Evolutionary conservation across 2,329 filamentous ascomycete species (phyloP), one percentile per base, ranked within the genome.

Genomic region (Fusarium siculi): DNA sequence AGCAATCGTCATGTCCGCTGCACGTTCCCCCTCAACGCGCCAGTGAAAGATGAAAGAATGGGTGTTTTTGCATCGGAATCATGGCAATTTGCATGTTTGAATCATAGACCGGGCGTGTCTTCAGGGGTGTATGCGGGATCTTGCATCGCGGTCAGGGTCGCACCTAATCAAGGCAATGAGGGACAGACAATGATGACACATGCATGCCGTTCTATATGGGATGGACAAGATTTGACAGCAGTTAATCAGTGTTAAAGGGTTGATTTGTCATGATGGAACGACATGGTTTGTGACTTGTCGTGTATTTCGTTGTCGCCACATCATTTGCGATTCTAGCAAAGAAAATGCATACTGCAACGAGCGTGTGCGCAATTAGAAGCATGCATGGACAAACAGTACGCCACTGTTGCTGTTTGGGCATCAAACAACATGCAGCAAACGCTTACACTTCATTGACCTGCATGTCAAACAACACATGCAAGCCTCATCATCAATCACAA

Each of bases 121-220:
- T 25, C 18, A 49, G 56, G 43, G n/a, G 50, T 32, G 34, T 46
- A 21, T 32, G 36, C 52, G 50, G 50, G 25, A 57, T 68, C 34
- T 11, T 57, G 21, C 44, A 42, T 23, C 21, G 36, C 39, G 39
- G 15, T 19, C 36, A 19, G 21, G n/a, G 21, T 14, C 14, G 28
- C 16, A 6, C 19, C 47, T 30, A 37, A 42, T 18, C 18, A 66
- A 30, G 30, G 32, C n/a, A 37, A 42, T 21, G 11, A 52, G 52
- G 16, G 39, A 36, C 23, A 23, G 32, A 34, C 7, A 40, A 47
- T 15, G 47, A 25, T 47, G 19, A 40, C 28, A 42, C 49, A 12
- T 10, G 40, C n/a, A n/a, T 21, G 15, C 23, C 43, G 19, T 40
- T 66, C 37, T 52, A 53, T 12, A 36, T 28, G n/a, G 16, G 25